Evolutionary conservation across 495 filamentous ascomycete species (phyloP), one percentile per base, ranked within the genome.

Genomic region (Penicillium ochrochloron): DNA sequence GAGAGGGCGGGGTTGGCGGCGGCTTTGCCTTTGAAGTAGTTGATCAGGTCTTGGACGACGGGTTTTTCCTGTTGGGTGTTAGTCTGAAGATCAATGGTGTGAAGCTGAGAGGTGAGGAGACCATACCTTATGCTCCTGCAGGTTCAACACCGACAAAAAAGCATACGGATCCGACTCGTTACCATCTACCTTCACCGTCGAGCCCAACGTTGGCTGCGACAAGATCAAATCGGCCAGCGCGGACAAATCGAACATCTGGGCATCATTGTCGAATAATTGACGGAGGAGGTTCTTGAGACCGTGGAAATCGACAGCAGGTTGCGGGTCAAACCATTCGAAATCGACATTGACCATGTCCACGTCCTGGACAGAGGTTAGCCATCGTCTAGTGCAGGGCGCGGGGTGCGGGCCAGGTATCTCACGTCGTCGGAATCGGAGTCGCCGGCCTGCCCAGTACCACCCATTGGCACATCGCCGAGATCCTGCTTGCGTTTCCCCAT

Each of bases 281-380:
- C 93, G 90, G 31, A 97, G 82, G 9, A 99, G 87, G 27, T 86
- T 90, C 76, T 97, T 97, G 66, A 97, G 81, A 37, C 96, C 96
- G 77, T 98, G 93, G 77, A 98, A 98, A 73, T 99, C 96, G 69
- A 94, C 84, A 19, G 89, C 84, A 6, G 91, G 83, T 69, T 97
- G 90, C 63, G 94, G 94, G 80, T 97, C 95, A 80, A 98, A 98
- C 87, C 91, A 97, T 79, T 98, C 96, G 76, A 99, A 99, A 53
- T 97, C 94, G 27, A 97, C 93, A 75, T 97, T 91, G 63, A 99
- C 86, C 75, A 95, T 90, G 76, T 96, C 89, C 67, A 90, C 87
- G 55, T 96, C 91, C 92, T 96, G 55, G 12, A 42, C 6, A 7
- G 56, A 50, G 58, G 58, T 66, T 35, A 59, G 60, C 46, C 35